These are phyloP conservation scores for Silene vulgaris DNA, from an alignment of 179 eudicot genomes.

Conservation along the genomic window DNA sequence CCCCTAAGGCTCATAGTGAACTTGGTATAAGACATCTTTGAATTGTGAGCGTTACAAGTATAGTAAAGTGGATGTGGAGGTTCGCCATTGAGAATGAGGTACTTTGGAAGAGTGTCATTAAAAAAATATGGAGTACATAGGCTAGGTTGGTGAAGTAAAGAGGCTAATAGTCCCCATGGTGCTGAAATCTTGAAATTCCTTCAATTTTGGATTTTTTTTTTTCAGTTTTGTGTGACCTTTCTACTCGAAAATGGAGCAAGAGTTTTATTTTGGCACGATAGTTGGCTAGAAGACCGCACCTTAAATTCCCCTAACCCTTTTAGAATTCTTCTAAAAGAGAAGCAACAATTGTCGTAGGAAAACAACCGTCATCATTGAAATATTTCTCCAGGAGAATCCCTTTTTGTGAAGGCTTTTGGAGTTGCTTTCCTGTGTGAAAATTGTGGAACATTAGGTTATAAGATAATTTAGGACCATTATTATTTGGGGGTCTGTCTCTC, in stretches of 20 bases:
- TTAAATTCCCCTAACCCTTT: background rate
- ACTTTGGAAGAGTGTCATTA: background rate
- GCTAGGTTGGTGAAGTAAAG: background rate
- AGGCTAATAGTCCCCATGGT: background rate
- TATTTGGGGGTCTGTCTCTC: too few species aligned
- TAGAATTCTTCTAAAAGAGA: background rate
- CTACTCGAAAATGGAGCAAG: background rate
- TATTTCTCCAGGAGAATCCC: background rate
- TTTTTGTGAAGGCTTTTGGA: background rate
- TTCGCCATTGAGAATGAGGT: background rate
- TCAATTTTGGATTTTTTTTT: background rate
- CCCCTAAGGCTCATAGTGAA: background rate
- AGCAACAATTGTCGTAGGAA: background rate
- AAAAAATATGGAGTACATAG: background rate
- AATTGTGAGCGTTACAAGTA: background rate
- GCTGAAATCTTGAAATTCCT: background rate
- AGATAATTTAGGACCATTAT: too few species aligned
- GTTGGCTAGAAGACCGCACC: background rate
- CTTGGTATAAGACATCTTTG: background rate
- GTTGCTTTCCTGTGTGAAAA: too few species aligned
- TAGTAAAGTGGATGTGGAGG: background rate
- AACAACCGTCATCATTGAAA: background rate
- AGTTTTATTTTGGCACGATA: background rate
- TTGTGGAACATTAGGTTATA: too few species aligned
- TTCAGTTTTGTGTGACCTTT: background rate